phyloP scores from a whole-genome alignment of 2,329 filamentous ascomycete genomes.

The Penicillium sp. region DNA sequence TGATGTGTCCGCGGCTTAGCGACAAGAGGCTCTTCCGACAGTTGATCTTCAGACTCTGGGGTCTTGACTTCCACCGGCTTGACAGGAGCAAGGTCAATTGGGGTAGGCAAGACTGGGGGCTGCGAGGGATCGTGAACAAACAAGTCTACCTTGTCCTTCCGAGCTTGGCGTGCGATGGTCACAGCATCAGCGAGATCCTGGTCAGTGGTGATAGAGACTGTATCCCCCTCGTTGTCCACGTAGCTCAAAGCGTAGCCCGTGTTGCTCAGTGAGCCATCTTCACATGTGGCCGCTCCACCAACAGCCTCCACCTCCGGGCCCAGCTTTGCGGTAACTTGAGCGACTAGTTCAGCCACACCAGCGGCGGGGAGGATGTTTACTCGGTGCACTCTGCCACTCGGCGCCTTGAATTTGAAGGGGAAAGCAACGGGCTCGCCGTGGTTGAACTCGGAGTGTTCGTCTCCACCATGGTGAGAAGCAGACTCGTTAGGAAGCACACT shows the following conservation, averaged over 20 bases:
- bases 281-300: constrained; percentile 77
- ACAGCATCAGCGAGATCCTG: constrained; percentile 92
- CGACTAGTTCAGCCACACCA: constrained; percentile 79
- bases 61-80: constrained; percentile 54
- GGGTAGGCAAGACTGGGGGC: constrained; percentile 74
- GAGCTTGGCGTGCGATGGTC: constrained; percentile 74
- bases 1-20: constrained; percentile 50
- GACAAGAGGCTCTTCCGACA: constrained; percentile 48
- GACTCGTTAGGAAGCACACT: constrained; percentile 93
- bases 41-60: constrained; percentile 57
- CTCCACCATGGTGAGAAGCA: constrained; percentile 88
- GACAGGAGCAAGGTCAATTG: constrained; percentile 63
- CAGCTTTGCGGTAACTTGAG: constrained; percentile 80
- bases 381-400: constrained; percentile 90
- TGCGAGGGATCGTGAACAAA: constrained; percentile 94
- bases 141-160: constrained; percentile 91
- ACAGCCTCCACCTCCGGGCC: constrained; percentile 81
- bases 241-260: constrained; percentile 92
- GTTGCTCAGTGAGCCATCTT: constrained; percentile 76
- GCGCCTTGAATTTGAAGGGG: constrained; percentile 99
- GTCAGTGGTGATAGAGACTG: constrained; percentile 94
- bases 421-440: constrained; percentile 75
- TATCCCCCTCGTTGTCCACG: constrained; percentile 94
- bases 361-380: constrained; percentile 81
- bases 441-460: constrained; percentile 72